These are phyloP conservation scores for Avena eriantha DNA, from an alignment of 176 grass and related monocot species.

Conservation along the genomic window DNA sequence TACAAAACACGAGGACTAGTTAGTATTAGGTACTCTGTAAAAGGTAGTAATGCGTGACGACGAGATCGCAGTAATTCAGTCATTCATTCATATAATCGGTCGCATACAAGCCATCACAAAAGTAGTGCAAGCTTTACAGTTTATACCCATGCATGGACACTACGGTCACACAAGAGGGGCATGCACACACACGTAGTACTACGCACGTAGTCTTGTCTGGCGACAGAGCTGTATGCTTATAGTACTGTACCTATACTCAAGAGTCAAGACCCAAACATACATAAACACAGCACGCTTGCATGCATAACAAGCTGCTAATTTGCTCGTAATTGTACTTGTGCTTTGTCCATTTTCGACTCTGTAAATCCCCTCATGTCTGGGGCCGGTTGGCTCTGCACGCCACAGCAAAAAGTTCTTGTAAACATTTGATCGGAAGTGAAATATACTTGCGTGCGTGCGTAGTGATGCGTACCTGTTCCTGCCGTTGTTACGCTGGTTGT, in stretches of 20 bases:
- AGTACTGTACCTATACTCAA: not conserved
- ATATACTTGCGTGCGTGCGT: no score
- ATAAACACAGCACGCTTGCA: not conserved
- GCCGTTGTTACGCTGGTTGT: not conserved
- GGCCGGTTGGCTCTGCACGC: constrained; percentile 36
- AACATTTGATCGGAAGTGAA: not conserved
- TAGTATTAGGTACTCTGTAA: no score
- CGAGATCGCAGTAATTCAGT: no score
- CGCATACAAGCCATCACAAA: not conserved
- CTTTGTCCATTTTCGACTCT: not conserved
- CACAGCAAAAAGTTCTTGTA: not conserved
- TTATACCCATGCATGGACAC: not conserved
- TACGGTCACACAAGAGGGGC: constrained; percentile 6
- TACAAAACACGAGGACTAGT: no score
- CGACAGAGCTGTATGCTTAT: not conserved
- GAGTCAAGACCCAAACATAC: not conserved
- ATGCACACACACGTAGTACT: not conserved
- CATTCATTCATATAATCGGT: no score
- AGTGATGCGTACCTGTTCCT: constrained; percentile 25
- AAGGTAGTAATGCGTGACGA: no score
- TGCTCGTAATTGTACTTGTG: not conserved
- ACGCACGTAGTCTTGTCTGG: not conserved
- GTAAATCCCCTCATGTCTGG: constrained; percentile 31
- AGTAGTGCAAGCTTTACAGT: constrained; percentile 15
- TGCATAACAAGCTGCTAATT: constrained; percentile 9